Evolutionary conservation across 441 rosid species (phyloP).

Genomic region (Biscutella laevigata): DNA sequence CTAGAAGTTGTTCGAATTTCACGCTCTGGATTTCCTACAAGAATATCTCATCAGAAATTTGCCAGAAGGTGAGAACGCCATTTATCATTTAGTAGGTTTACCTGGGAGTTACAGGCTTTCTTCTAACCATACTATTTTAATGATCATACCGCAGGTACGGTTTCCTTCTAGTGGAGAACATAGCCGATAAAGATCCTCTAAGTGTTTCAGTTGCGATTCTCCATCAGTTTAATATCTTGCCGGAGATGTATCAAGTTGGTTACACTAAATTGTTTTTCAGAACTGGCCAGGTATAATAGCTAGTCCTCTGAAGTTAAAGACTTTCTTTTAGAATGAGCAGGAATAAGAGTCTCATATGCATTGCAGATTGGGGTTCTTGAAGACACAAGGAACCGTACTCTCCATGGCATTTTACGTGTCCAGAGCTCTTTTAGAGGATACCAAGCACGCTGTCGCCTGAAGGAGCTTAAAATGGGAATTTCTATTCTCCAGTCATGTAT

Average conservation of each 20-base stretch:
- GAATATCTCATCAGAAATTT: conserved; percentile 95
- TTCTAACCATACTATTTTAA: too few species aligned
- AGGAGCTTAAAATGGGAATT: conserved; percentile 62
- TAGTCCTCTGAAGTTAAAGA: background rate
- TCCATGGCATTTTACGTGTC: conserved; percentile 85
- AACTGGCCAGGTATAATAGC: conserved; percentile 72
- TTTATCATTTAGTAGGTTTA: too few species aligned
- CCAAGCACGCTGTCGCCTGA: conserved; percentile 58
- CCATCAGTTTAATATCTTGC: conserved; percentile 91
- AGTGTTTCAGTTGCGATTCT: conserved; percentile 57
- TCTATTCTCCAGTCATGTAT: conserved; percentile 78
- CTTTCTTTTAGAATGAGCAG: conserved; percentile 1
- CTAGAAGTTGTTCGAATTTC: conserved; percentile 98
- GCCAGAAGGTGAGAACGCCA: too few species aligned
- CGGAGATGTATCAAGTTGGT: conserved; percentile 99
- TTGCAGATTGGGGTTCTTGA: conserved; percentile 94
- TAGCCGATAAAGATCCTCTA: conserved; percentile 79
- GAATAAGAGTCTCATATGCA: background rate
- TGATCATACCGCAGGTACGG: too few species aligned
- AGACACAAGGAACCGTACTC: conserved; percentile 91
- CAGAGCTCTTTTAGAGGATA: conserved; percentile 96
- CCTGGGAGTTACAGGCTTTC: too few species aligned
- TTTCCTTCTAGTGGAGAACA: conserved; percentile 76
- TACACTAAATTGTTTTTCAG: conserved; percentile 94
- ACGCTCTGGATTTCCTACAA: conserved; percentile 94